These are phyloP conservation scores for Stemphylium beticola DNA, from an alignment of 2,329 filamentous ascomycete species.

Conservation along the genomic window DNA sequence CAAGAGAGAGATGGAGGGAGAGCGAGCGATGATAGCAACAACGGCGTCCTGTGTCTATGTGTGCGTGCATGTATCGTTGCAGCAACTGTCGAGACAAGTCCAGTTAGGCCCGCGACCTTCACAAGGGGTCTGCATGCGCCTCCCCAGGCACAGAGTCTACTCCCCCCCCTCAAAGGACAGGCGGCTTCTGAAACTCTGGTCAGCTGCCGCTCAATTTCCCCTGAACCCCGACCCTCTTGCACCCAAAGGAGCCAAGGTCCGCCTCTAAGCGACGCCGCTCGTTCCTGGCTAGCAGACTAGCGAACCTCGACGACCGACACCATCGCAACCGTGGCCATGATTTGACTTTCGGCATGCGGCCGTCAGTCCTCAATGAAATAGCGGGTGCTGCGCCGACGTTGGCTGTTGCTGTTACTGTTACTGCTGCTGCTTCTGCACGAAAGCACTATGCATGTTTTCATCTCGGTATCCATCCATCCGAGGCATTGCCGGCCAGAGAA, in stretches of 20 bases:
- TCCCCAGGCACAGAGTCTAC: neutral
- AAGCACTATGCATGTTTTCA: neutral
- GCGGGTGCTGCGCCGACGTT: neutral
- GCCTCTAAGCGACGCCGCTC: slow-evolving; percentile 11
- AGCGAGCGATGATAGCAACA: neutral
- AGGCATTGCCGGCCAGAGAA: neutral
- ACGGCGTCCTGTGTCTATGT: neutral
- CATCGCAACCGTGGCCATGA: neutral
- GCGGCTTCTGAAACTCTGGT: slow-evolving; percentile 23
- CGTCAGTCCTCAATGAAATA: neutral
- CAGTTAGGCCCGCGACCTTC: neutral
- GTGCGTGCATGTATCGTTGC: neutral
- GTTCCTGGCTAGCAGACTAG: slow-evolving; percentile 19
- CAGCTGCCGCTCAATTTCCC: slow-evolving; percentile 17
- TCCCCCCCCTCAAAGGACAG: neutral
- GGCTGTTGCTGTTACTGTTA: no score
- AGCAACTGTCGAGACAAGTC: neutral
- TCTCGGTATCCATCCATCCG: neutral
- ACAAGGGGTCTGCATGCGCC: neutral
- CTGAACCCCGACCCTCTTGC: slow-evolving; percentile 11
- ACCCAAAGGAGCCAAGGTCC: slow-evolving; percentile 8
- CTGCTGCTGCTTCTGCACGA: neutral
- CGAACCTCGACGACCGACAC: neutral
- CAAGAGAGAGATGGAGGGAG: no score
- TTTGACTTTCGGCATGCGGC: neutral